Base-by-base conservation (phyloP, 164 flowering plant species). In the Saururus chinensis region DNA sequence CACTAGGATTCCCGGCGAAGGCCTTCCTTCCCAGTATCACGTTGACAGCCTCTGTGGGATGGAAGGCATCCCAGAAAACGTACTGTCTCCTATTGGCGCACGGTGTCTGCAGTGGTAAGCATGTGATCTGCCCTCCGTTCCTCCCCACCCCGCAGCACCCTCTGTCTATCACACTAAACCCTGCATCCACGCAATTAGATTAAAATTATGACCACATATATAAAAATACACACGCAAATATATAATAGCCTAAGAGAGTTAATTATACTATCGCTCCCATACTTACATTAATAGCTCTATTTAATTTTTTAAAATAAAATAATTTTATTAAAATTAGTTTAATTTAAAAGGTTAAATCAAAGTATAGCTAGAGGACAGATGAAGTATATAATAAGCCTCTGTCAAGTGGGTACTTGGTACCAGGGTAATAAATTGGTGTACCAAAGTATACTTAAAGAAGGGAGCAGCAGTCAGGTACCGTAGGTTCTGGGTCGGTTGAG, bases 31-130 rank as follows among this genome's bases (percentile, higher is more conserved):
- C 97, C 74, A 91, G 59, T 7, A 91, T 69, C 24, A 88, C 11
- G 42, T 89, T 92, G 37, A 84, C 95, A 0, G 81, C 81, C 56
- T 74, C 95, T 1, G 98, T 92, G 2, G 98, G 98, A 58, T 92
- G 98, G 62, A 87, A 92, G 9, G 98, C 96, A 66, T 92, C 98
- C 98, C 98, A 92, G 63, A 89, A 92, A 49, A 92, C 73, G 53
- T 89, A 92, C 60, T 79, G 71, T 0, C 76, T 66, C 53, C 98
- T 65, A 53, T 89, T 74, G 1, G 69, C 45, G 55, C 98, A 92
- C 11, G 98, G 98, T 1, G 76, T 82, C 59, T 89, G 89, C 49
- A 87, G 80, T 9, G 98, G 98, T 17, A 92, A 84, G 62, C 98
- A 92, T 13, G 98, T 92, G 5, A 92, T 79, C 73, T 92, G 88